phyloP scores from a whole-genome alignment of 2,329 filamentous ascomycete genomes.

The Trematosphaeria pertusa region DNA sequence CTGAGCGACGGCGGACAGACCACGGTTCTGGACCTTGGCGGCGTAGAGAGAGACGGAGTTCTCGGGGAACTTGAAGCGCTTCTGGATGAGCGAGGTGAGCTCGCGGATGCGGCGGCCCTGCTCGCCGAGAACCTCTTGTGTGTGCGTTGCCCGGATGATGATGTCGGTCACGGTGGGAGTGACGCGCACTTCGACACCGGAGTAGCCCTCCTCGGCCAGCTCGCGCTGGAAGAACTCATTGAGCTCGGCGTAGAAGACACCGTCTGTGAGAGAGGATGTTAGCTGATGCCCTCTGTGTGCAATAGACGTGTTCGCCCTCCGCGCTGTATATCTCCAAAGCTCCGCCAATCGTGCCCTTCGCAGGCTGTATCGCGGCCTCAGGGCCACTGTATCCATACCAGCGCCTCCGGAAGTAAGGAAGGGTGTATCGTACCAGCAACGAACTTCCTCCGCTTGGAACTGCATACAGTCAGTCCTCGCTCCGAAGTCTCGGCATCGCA shows the following conservation, averaged over 20 bases:
- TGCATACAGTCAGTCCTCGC: conserved; percentile 50
- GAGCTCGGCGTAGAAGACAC: conserved; percentile 99
- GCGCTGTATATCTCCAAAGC: conserved; percentile 13
- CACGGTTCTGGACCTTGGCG: conserved; percentile 99
- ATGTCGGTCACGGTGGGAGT: conserved; percentile 99
- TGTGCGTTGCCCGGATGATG: conserved; percentile 99
- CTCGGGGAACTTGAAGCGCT: conserved; percentile 99
- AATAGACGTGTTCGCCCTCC: conserved; percentile 13
- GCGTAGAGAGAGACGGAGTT: conserved; percentile 99
- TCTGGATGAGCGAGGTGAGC: conserved; percentile 99
- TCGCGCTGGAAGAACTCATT: conserved; percentile 99
- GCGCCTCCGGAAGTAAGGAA: conserved; percentile 16
- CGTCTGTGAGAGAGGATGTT: conserved; percentile 63
- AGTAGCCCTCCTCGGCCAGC: conserved; percentile 99
- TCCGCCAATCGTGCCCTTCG: conserved; percentile 14
- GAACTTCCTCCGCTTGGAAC: conserved; percentile 85
- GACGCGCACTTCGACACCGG: conserved; percentile 99
- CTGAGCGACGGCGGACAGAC: conserved; percentile 99
- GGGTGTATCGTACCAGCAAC: conserved; percentile 54
- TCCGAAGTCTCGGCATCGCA: conserved; percentile 3
- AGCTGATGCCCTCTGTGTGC: conserved; percentile 28
- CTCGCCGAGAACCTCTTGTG: conserved; percentile 99
- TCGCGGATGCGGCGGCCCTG: conserved; percentile 99
- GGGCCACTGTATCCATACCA: conserved; percentile 50
- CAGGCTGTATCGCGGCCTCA: conserved; percentile 51